Percentiles rank a stretch among this genome's conserved stretches.
phyloP scores from a whole-genome alignment of 228 moss, liverwort and hornwort genomes.

The Sphagnum magellanicum region DNA sequence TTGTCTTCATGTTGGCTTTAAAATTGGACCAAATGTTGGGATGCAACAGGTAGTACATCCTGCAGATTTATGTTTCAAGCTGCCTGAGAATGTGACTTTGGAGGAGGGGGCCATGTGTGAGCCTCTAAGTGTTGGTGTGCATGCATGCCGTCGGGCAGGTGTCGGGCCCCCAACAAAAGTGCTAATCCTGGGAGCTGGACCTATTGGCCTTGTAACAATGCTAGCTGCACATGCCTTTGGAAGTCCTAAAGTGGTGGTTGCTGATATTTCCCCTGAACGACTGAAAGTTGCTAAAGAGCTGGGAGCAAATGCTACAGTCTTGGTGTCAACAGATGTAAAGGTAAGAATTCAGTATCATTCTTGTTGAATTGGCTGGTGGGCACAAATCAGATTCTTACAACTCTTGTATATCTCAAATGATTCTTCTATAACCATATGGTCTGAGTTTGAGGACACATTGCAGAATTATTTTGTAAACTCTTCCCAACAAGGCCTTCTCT shows the following conservation, averaged over 20 bases:
- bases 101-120: constrained; percentile 99
- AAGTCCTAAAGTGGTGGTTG: constrained; percentile 52
- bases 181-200: constrained; percentile 81
- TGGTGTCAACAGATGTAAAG: constrained; percentile 35
- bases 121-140: constrained; percentile 83
- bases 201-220: constrained; percentile 76
- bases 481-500: too few relatives aligned
- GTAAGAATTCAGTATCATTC: constrained; percentile 10
- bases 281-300: constrained; percentile 52
- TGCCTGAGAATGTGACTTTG: constrained; percentile 63
- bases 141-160: constrained; percentile 71
- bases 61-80: constrained; percentile 75
- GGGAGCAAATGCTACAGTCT: constrained; percentile 56
- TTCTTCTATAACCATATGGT: not conserved
- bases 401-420: too few relatives aligned
- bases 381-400: too few relatives aligned
- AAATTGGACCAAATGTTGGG: not conserved
- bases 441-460: too few relatives aligned
- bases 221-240: constrained; percentile 75
- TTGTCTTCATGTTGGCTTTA: too few relatives aligned
- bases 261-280: constrained; percentile 57
- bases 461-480: too few relatives aligned
- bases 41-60: constrained; percentile 70
- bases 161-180: constrained; percentile 57
- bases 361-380: too few relatives aligned